Conservation (phyloP, 768 basidiomycete species). For the Sarcodon aspratus region DNA sequence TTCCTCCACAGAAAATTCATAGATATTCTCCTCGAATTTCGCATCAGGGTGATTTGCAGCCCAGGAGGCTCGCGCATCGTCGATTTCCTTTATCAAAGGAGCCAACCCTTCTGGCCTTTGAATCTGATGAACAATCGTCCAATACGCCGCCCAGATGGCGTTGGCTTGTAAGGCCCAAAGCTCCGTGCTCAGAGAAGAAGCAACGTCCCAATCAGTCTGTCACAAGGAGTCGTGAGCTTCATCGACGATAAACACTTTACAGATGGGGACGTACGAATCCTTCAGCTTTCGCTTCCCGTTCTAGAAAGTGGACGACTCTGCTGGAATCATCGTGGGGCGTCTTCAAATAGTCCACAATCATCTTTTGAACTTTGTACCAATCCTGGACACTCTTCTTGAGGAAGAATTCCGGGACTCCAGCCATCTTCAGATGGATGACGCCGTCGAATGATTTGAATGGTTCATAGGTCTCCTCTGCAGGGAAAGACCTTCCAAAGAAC, state of each 20-base stretch:
- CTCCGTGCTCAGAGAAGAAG: constrained; percentile 5
- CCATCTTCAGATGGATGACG: constrained; percentile 6
- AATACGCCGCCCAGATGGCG: constrained; percentile 10
- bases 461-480: neutral
- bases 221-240: neutral
- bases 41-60: constrained; percentile 4
- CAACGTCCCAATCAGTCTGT: constrained; percentile 7
- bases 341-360: too few species aligned
- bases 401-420: neutral
- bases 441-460: constrained; percentile 12
- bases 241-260: neutral
- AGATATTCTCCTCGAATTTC: neutral
- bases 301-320: neutral
- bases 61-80: neutral
- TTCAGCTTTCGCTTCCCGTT: neutral
- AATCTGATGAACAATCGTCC: neutral
- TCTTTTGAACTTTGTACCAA: neutral
- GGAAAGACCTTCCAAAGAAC: neutral
- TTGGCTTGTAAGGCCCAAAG: constrained; percentile 15
- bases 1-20: neutral
- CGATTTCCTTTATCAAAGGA: neutral
- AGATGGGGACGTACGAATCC: neutral
- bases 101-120: constrained; percentile 9
- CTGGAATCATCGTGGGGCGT: too few species aligned
- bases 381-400: neutral